Base-by-base conservation (phyloP, 1,284 basidiomycete species). In the Cryptococcus hybrid region DNA sequence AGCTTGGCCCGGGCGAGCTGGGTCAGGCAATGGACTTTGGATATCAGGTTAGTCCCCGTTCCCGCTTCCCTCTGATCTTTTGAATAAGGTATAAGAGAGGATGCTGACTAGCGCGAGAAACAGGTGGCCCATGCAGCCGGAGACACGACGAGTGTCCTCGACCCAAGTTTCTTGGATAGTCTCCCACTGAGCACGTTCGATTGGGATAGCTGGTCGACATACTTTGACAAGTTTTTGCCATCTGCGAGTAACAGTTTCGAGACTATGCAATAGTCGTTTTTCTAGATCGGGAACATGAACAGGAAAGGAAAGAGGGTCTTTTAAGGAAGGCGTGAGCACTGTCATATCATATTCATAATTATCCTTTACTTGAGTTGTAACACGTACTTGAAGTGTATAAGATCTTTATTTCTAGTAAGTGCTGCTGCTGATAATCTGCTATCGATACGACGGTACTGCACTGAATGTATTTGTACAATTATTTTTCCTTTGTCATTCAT, bases 121-220 rank as follows among this genome's bases (percentile, higher is more conserved):
- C 43, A 44, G 13, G 13, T 44, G 7, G 13, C 43, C 43, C n/a
- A 44, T n/a, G n/a, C 47, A 3, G 47, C 45, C 24, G 42, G 24
- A 3, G n/a, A 56, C 13, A 54, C 52, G 15, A 54, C 63, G 30
- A 52, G 51, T 24, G 54, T 57, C 9, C 57, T 85, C n/a, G 88
- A 92, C 73, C 83, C 80, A 54, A 85, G 83, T 35, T 84, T 90
- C 60, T 78, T 93, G 69, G 88, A 90, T 65, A 87, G 87, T 1
- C 83, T 92, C 49, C 90, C 90, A 12, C 86, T 85, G n/a, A 84
- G 84, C 30, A 90, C 90, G 83, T 91, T 91, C 77, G 88, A 92
- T 75, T 93, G 88, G 88, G 84, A 63, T 18, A 62, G 61, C 3
- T 75, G 73, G 73, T 60, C 56, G 42, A 47, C 57, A 18, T 70